Base-by-base conservation (phyloP, 1,284 basidiomycete genomes). In the Ceratobasidium sp. region DNA sequence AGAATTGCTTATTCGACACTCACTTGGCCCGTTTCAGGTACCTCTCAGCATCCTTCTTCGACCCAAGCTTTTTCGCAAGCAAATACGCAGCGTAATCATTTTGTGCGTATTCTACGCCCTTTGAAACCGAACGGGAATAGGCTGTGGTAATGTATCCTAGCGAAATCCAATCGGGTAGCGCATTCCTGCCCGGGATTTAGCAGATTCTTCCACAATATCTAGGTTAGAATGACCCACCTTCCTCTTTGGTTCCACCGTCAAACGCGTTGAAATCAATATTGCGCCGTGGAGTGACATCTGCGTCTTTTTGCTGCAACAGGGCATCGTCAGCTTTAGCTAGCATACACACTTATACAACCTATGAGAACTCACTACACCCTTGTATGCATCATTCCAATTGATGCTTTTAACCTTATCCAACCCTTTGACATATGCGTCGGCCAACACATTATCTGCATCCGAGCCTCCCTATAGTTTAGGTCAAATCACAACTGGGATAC, bases 181-280 rank as follows among this genome's bases (percentile, higher is more conserved):
- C 58, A 50, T 62, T 62, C 38, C 58, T 62, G 27, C 29, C 10
- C 22, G n/a, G 42, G 1, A 1, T 17, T 32, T 25, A 31, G 27
- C 31, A 50, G 20, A 55, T 35, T 7, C 13, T 4, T 40, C 7
- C n/a, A n/a, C n/a, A 22, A 22, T 38, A 10, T 8, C 12, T 35
- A 15, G 5, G 20, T 17, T 8, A n/a, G 4, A 35, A 15, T 7
- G 20, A 45, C 31, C 10, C 20, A 62, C 58, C 58, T 62, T 38
- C 58, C 45, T 62, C 58, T 27, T 62, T 62, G 12, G 58, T 62
- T 20, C 58, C 58, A 62, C 58, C 58, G 27, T 62, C 58, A 50
- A 62, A 62, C 7, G 58, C 58, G 22, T 62, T 62, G 29, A 62
- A 62, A 20, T 62, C 58, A 43, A 62, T 62, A 31, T 62, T 62